Conservation (phyloP, 176 grass and related monocot genomes). For the Triticum monococcum region DNA sequence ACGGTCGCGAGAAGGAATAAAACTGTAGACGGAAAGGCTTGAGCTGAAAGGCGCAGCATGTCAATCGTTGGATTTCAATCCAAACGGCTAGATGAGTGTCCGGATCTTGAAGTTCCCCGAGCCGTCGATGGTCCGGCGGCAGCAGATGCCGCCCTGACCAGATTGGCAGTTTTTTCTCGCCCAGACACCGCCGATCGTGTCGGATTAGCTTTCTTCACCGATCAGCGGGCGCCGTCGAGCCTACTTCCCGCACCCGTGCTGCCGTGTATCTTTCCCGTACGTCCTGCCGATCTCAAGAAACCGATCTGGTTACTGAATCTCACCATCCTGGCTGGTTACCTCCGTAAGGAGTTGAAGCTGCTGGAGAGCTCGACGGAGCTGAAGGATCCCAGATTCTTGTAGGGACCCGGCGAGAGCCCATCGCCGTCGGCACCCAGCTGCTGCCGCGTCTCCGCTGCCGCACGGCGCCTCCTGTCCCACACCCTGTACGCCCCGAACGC, state of each 20-base stretch:
- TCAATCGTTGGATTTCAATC: no score
- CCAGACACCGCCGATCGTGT: neutral
- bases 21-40: no score
- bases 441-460: neutral
- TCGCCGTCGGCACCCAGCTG: slow-evolving; percentile 34
- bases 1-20: no score
- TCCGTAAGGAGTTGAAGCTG: slow-evolving; percentile 45
- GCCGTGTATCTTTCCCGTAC: neutral
- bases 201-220: neutral
- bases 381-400: slow-evolving; percentile 81
- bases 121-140: neutral
- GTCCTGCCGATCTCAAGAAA: neutral
- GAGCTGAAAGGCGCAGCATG: no score
- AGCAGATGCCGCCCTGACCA: neutral
- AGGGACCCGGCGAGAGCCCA: slow-evolving; percentile 69
- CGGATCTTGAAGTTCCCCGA: no score
- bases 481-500: slow-evolving; percentile 57
- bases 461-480: slow-evolving; percentile 39
- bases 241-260: neutral
- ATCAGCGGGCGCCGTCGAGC: neutral
- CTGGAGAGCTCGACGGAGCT: slow-evolving; percentile 78
- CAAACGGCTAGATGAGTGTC: no score
- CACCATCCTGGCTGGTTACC: neutral
- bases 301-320: neutral
- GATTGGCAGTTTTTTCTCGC: neutral